Percentiles rank a stretch among this genome's conserved stretches.
Conservation (phyloP, 2,329 filamentous ascomycete genomes). For the Stagonosporopsis cucurbitacearum region DNA sequence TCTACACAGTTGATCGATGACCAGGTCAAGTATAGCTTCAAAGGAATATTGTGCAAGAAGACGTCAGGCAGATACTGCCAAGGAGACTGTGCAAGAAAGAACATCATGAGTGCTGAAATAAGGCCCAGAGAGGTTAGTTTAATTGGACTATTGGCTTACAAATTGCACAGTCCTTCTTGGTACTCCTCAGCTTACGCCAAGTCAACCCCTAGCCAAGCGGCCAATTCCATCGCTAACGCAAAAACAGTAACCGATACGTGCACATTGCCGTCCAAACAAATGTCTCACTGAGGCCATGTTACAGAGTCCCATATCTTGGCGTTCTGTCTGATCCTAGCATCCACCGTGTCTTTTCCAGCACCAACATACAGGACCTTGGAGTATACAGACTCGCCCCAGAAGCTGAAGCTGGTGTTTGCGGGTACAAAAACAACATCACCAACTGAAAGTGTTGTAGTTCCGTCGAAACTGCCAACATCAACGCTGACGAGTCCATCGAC, state of each 20-base stretch:
- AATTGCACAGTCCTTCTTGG: background rate
- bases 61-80: background rate
- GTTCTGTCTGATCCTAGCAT: slow-evolving; percentile 23
- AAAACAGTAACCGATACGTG: background rate
- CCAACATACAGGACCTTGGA: slow-evolving; percentile 35
- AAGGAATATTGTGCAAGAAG: background rate
- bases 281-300: slow-evolving; percentile 21
- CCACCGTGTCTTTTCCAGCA: slow-evolving; percentile 26
- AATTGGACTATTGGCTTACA: background rate
- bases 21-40: background rate
- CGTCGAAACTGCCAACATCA: slow-evolving; percentile 38
- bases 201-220: background rate
- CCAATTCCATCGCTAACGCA: background rate
- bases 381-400: slow-evolving; percentile 37
- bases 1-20: background rate
- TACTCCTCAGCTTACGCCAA: background rate
- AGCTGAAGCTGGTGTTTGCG: slow-evolving; percentile 40
- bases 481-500: slow-evolving; percentile 48
- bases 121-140: background rate
- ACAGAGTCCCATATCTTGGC: slow-evolving; percentile 23
- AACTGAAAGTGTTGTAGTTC: slow-evolving; percentile 38
- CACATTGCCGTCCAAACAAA: background rate
- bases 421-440: slow-evolving; percentile 53
- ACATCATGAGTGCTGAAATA: background rate
- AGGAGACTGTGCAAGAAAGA: background rate